Base-by-base conservation (phyloP, 75 land plant genomes). In the Cryptomeria japonica region DNA sequence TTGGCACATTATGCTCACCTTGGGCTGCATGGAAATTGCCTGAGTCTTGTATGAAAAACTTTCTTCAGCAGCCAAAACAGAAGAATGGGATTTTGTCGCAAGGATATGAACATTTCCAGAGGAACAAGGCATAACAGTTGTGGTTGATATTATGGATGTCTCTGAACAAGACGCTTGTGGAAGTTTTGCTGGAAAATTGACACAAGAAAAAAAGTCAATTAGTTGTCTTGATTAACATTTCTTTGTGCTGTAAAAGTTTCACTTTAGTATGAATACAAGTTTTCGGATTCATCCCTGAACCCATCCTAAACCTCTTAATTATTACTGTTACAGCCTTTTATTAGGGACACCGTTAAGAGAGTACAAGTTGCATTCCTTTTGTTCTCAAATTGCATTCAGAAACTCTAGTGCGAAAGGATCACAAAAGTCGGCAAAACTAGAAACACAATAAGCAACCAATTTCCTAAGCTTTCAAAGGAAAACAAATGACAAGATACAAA, bases 31-130 rank as follows among this genome's bases (percentile, higher is more conserved):
- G 87, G 85, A 87, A 70, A 78, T 49, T 38, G 8, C 90, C 85
- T 87, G 90, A 28, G 85, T 31, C 90, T 90, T 80, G 84, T 25
- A 91, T n/a, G 89, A 80, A 88, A 90, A 88, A 34, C 86, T 89
- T 87, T 86, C 91, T 10, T 80, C 15, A 75, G 88, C 61, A 55
- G 85, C 19, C 10, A 87, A 84, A 19, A 91, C 53, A 85, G 86
- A 87, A 22, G 90, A 86, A 84, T 85, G 79, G 64, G 84, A 76
- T 36, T 91, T 91, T 53, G 90, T 83, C 72, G 92, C 89, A 82
- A 89, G 80, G 58, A 91, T 44, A 37, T 84, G 90, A n/a, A 87
- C 78, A 86, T 90, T 88, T 51, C 87, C 90, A 76, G 86, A 25
- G 72, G 87, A 90, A 84, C 89, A 82, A 39, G 89, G 87, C 31